A percentile compares a stretch with the other conserved stretches of the same genome.
phyloP scores from a whole-genome alignment of 2,329 filamentous ascomycete species.

The Arthrobotrys iridis region DNA sequence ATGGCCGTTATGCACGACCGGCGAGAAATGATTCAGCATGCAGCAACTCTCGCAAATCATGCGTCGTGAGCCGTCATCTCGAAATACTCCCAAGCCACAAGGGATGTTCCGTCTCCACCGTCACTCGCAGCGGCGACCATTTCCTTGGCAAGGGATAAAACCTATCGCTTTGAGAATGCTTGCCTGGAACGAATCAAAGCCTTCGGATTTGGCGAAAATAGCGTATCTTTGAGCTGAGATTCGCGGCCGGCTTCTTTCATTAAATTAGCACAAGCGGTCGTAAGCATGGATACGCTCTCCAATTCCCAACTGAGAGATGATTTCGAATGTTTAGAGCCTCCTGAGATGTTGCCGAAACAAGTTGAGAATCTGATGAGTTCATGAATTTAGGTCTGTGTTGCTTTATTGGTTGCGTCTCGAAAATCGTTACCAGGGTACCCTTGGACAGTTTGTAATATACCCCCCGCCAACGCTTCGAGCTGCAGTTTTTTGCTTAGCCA shows the following conservation, averaged over 20 bases:
- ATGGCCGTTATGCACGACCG: slow-evolving; percentile 22
- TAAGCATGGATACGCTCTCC: background rate
- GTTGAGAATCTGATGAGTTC: slow-evolving; percentile 18
- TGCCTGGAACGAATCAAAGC: slow-evolving; percentile 29
- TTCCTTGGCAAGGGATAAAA: slow-evolving; percentile 43
- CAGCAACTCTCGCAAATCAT: slow-evolving; percentile 45
- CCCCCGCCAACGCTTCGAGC: slow-evolving; percentile 43
- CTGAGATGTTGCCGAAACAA: slow-evolving; percentile 7
- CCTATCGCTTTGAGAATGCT: slow-evolving; percentile 25
- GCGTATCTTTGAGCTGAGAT: background rate
- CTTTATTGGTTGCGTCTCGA: slow-evolving; percentile 21
- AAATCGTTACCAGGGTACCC: background rate
- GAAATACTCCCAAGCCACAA: slow-evolving; percentile 20
- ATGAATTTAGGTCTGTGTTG: slow-evolving; percentile 12
- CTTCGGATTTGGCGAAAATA: slow-evolving; percentile 2
- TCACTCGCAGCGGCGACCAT: slow-evolving; percentile 52
- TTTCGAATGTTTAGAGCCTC: slow-evolving; percentile 1
- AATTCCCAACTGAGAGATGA: background rate
- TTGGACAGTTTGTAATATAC: background rate
- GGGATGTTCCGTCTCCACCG: slow-evolving; percentile 36
- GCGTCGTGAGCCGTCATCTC: slow-evolving; percentile 23
- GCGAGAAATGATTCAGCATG: too few relatives aligned
- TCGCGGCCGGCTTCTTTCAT: background rate
- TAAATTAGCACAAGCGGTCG: background rate
- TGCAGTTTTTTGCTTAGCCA: slow-evolving; percentile 49